Percentiles rank a stretch among this genome's conserved stretches.
phyloP scores from a whole-genome alignment of 75 land plant species.

The Picea glauca region DNA sequence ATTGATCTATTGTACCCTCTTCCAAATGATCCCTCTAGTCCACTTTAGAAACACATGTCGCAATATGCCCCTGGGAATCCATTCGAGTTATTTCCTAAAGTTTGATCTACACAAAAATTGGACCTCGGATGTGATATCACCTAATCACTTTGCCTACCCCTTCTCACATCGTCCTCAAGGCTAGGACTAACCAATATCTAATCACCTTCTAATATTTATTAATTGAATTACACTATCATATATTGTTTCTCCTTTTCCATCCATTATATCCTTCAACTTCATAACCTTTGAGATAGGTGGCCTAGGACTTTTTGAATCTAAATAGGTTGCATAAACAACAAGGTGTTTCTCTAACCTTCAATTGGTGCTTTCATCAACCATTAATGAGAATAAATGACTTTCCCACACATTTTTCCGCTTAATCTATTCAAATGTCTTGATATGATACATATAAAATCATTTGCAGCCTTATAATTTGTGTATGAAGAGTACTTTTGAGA shows the following conservation, averaged over 20 bases:
- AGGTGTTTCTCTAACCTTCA: background rate
- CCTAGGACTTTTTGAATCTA: background rate
- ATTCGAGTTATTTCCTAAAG: too few relatives aligned
- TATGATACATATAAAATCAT: background rate
- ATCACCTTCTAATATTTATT: background rate
- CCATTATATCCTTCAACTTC: background rate
- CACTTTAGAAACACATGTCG: too few relatives aligned
- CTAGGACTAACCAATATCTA: too few relatives aligned
- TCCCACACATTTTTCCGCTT: background rate
- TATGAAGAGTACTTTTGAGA: slow-evolving; percentile 1
- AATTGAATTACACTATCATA: background rate
- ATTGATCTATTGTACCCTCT: too few relatives aligned
- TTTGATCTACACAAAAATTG: too few relatives aligned
- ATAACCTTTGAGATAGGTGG: background rate
- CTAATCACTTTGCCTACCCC: too few relatives aligned
- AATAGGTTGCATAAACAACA: background rate
- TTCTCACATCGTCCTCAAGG: too few relatives aligned
- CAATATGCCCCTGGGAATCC: too few relatives aligned
- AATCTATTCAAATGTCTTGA: background rate
- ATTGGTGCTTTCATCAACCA: background rate
- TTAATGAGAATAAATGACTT: background rate
- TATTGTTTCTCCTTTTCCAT: background rate
- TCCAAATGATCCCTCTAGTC: too few relatives aligned
- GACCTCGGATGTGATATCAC: too few relatives aligned
- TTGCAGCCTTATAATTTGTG: background rate